phyloP scores from a whole-genome alignment of 2,329 filamentous ascomycete species.

The Alternaria atra region DNA sequence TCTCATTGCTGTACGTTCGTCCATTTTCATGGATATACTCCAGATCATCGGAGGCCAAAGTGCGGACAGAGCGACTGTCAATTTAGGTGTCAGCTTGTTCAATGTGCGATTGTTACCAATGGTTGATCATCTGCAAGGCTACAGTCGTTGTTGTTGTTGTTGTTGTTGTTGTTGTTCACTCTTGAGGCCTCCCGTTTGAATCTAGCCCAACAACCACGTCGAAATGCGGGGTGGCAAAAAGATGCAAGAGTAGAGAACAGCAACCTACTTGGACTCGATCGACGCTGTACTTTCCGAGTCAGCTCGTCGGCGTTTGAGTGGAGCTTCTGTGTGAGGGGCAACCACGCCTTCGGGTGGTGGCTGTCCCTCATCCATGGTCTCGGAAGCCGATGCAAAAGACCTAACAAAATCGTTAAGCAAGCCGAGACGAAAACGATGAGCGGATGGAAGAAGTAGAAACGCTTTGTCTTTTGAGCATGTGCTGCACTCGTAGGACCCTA shows the following conservation, averaged over 20 bases:
- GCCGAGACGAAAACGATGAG: conserved; percentile 27
- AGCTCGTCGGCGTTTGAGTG: conserved; percentile 44
- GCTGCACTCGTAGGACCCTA: conserved; percentile 16
- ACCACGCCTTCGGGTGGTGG: conserved; percentile 49
- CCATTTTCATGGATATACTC: conserved; percentile 69
- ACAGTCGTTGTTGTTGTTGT: background rate
- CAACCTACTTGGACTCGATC: conserved; percentile 45
- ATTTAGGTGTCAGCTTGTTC: conserved; percentile 9
- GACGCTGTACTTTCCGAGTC: conserved; percentile 47
- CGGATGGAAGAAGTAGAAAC: conserved; percentile 7
- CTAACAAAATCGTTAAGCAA: conserved; percentile 21
- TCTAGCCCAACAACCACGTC: background rate
- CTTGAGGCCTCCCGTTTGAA: background rate
- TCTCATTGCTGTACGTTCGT: conserved; percentile 67
- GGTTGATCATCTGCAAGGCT: background rate
- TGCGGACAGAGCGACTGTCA: conserved; percentile 47
- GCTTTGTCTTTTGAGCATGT: conserved; percentile 8
- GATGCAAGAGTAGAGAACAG: conserved; percentile 8
- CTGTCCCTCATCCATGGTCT: conserved; percentile 49
- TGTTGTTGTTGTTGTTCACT: background rate
- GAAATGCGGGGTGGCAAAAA: background rate
- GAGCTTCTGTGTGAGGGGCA: conserved; percentile 46
- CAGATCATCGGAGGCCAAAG: conserved; percentile 58
- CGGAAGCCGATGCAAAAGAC: conserved; percentile 37
- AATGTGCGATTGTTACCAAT: background rate